phyloP scores from a whole-genome alignment of 768 basidiomycete genomes.

The Calvatia gigantea region DNA sequence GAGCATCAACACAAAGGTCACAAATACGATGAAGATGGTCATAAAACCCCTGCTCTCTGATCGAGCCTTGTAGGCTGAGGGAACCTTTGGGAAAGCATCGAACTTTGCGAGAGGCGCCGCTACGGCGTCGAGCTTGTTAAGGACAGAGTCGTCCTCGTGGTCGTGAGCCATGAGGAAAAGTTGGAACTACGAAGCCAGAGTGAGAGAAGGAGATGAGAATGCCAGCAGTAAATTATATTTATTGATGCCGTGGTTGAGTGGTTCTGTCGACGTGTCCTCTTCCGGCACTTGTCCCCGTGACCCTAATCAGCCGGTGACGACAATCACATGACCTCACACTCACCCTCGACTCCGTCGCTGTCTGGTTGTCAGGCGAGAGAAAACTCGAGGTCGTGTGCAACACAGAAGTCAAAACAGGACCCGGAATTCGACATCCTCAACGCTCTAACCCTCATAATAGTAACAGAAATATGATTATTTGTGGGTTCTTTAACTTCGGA shows the following conservation, averaged over 20 bases:
- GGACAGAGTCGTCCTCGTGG: constrained; percentile 25
- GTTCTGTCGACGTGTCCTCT: constrained; percentile 11
- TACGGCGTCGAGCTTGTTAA: constrained; percentile 63
- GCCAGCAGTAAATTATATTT: constrained; percentile 8
- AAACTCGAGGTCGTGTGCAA: background rate
- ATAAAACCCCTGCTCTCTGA: constrained; percentile 80
- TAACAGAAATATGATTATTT: background rate
- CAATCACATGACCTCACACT: background rate
- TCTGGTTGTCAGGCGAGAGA: background rate
- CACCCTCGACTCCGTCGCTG: background rate
- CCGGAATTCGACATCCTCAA: no score
- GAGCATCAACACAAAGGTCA: constrained; percentile 72
- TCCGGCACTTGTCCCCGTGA: constrained; percentile 2
- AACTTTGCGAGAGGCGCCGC: constrained; percentile 68
- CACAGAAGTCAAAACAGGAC: background rate
- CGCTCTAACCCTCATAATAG: no score
- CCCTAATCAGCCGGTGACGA: background rate
- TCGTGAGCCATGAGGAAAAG: constrained; percentile 3
- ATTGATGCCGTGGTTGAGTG: background rate
- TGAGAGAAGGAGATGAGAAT: constrained; percentile 5
- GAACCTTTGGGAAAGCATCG: constrained; percentile 87
- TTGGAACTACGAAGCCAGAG: background rate
- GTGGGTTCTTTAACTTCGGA: background rate
- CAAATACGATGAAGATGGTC: constrained; percentile 63
- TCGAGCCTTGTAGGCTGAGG: constrained; percentile 75